Evolutionary conservation across 768 basidiomycete species (phyloP).

Genomic region (Mycena crocata): DNA sequence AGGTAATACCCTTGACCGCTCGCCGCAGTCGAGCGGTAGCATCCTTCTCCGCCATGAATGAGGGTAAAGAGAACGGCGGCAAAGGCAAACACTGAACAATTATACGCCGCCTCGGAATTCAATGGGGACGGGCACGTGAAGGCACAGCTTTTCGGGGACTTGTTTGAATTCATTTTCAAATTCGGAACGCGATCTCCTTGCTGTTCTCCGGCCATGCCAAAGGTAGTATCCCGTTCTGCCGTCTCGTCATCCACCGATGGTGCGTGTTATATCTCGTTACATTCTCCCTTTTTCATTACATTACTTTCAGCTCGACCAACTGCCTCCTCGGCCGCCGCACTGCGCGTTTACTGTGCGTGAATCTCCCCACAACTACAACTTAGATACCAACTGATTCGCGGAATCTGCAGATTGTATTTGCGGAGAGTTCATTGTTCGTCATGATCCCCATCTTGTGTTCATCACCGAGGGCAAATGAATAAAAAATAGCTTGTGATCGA

Average conservation of each 20-base stretch:
- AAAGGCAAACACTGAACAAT: neutral
- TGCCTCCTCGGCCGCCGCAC: conserved; percentile 78
- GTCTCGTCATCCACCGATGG: conserved; percentile 91
- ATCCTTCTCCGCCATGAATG: conserved; percentile 85
- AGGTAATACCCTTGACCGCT: conserved; percentile 77
- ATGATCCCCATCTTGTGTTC: conserved; percentile 2
- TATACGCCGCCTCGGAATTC: neutral
- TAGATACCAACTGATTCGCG: conserved; percentile 17
- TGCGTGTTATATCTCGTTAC: conserved; percentile 45
- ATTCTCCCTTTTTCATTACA: neutral
- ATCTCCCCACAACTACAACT: conserved; percentile 26
- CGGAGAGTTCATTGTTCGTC: conserved; percentile 85
- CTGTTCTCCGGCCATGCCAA: conserved; percentile 93
- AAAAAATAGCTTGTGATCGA: conserved; percentile 80
- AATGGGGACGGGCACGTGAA: neutral
- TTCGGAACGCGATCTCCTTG: too few species aligned
- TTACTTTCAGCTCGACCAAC: conserved; percentile 74
- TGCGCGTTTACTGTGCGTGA: conserved; percentile 84
- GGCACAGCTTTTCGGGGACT: too few species aligned
- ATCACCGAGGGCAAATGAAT: neutral
- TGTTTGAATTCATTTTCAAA: too few species aligned
- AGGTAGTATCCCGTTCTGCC: conserved; percentile 84
- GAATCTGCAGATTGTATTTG: conserved; percentile 80
- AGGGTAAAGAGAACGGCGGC: conserved; percentile 31
- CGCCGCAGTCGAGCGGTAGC: conserved; percentile 77